A percentile compares a stretch with the other conserved stretches of the same genome.
Conservation (phyloP, 805 yeast species). For the Yarrowia sp. region DNA sequence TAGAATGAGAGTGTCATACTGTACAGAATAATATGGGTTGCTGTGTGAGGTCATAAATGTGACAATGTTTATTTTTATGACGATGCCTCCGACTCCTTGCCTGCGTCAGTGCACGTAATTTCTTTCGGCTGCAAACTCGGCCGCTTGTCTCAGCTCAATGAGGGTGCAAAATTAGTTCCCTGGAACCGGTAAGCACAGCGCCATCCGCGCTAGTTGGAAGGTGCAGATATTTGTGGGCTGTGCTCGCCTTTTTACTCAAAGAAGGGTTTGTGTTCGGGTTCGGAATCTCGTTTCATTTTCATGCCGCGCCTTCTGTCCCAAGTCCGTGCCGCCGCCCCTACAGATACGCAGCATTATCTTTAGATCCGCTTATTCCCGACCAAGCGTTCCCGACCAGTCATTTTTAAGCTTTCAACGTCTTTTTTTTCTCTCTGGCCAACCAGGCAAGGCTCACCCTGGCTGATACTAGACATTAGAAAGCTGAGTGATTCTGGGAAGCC, state of each 20-base stretch:
- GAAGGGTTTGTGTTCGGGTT: neutral
- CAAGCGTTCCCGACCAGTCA: conserved; percentile 19
- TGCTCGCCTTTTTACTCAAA: neutral
- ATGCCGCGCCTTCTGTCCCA: neutral
- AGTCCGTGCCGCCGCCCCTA: neutral
- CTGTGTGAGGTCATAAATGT: neutral
- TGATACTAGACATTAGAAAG: neutral
- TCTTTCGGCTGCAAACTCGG: neutral
- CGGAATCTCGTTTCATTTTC: neutral
- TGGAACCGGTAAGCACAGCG: neutral
- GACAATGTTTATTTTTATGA: neutral
- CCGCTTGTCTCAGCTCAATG: neutral
- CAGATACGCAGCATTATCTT: neutral
- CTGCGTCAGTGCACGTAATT: neutral
- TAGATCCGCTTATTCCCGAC: conserved; percentile 19
- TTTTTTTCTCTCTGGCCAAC: neutral
- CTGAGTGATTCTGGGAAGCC: neutral
- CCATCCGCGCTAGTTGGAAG: neutral
- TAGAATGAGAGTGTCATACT: neutral
- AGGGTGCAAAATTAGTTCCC: neutral
- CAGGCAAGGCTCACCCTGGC: neutral
- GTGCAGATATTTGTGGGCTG: neutral
- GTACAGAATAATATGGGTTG: neutral
- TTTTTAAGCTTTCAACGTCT: conserved; percentile 8
- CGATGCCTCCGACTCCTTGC: neutral